Evolutionary conservation across 192 early-diverging fungal species (phyloP), one percentile per base, ranked within the genome.

Genomic region (Chytriomyces confervae): DNA sequence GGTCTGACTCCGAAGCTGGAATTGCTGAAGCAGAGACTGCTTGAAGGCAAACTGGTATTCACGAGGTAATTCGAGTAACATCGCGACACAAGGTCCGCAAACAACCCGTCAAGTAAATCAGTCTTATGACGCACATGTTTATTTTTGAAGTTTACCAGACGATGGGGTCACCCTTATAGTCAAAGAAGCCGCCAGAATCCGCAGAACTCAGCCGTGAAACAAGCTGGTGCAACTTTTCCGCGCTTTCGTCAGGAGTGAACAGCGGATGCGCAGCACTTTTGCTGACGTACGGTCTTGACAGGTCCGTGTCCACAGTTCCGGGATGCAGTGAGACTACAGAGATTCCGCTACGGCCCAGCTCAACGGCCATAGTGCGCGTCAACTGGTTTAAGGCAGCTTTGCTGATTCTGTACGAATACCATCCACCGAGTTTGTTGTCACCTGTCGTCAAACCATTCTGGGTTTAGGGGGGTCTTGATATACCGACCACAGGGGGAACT

Each of bases 351-450:
- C 73, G 53, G 16, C 61, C 75, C 29, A 83, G 69, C 72, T 83
- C 82, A n/a, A 73, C 57, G 10, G 67, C 46, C 67, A 80, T 20
- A 3, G 76, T 77, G 23, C 47, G 77, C 2, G 76, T 77, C 29
- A 79, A 16, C 60, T 78, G 74, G 57, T 83, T 83, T 50, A 77
- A 49, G 0, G 75, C 82, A 6, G 82, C 78, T 50, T 83, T 83
- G 9, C 62, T 60, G 63, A 77, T 73, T 13, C 82, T 69, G 70
- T 83, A 83, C 18, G 75, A 77, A 49, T 80, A 80, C 82, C 82
- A 83, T 3, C 82, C 82, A 2, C 82, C 82, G 2, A 80, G 75
- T 7, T 66, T 46, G 49, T 83, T 83, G 65, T 83, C 82, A 11
- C 72, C 81, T 23, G 27, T 2, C 5, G 29, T 23, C 63, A 27